Conservation (phyloP, 2,329 filamentous ascomycete species). For the Fusarium guadeloupense region DNA sequence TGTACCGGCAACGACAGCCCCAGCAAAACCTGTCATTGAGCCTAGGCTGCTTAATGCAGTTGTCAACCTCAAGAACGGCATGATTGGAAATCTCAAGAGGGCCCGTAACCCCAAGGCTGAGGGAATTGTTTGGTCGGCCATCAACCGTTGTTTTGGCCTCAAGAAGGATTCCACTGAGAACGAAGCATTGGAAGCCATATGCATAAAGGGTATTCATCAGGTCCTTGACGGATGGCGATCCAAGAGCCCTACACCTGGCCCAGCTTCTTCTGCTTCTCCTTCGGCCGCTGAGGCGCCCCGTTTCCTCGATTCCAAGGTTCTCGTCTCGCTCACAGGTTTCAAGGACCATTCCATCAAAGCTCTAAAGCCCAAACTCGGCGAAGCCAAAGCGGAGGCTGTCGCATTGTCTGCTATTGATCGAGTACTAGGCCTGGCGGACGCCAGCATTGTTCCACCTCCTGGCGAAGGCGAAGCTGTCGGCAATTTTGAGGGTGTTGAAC, state of each 20-base stretch:
- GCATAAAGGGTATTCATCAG: constrained; percentile 54
- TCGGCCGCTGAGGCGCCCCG: constrained; percentile 37
- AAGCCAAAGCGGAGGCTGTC: constrained; percentile 56
- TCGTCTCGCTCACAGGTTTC: constrained; percentile 55
- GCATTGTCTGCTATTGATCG: constrained; percentile 62
- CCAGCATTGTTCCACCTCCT: constrained; percentile 52
- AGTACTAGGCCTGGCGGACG: constrained; percentile 58
- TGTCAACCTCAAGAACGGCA: constrained; percentile 57
- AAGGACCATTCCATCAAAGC: constrained; percentile 57
- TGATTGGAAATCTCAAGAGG: constrained; percentile 57
- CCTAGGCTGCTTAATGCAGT: constrained; percentile 55
- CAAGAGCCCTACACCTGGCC: constrained; percentile 48
- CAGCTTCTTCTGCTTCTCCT: constrained; percentile 38
- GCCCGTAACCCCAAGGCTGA: constrained; percentile 55
- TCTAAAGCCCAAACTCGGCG: constrained; percentile 53
- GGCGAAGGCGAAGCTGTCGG: constrained; percentile 46
- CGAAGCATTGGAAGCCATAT: constrained; percentile 58
- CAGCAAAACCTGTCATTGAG: constrained; percentile 53
- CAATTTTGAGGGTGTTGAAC: constrained; percentile 53
- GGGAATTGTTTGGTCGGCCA: constrained; percentile 61
- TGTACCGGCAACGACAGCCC: constrained; percentile 40
- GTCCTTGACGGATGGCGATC: constrained; percentile 57
- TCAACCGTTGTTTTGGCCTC: constrained; percentile 61
- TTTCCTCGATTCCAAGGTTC: constrained; percentile 53
- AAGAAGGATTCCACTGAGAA: constrained; percentile 56